phyloP scores from a whole-genome alignment of 1,139 yeast species.

The Blastobotrys raffinosifermentans region DNA sequence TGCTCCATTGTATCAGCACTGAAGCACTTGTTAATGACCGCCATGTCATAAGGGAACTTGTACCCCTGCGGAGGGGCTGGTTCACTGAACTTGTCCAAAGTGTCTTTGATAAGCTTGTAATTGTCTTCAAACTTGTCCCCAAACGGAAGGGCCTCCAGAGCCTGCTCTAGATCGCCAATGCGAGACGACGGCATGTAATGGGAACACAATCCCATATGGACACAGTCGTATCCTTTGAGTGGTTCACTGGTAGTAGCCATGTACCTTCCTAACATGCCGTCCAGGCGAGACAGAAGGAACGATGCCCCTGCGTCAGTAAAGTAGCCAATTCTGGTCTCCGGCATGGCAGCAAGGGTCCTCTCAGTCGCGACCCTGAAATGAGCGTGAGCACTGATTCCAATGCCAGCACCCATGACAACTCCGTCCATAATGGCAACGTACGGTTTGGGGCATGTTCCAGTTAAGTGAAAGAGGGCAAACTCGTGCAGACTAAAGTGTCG shows the following conservation, averaged over 20 bases:
- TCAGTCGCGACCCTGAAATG: constrained; percentile 6
- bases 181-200: constrained; percentile 4
- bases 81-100: background rate
- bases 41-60: background rate
- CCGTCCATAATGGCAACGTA: constrained; percentile 4
- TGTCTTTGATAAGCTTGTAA: background rate
- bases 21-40: background rate
- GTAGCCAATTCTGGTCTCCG: constrained; percentile 6
- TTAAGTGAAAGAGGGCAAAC: constrained; percentile 3
- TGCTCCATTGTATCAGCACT: background rate
- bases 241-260: constrained; percentile 3
- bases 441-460: constrained; percentile 3
- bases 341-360: constrained; percentile 6
- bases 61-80: background rate
- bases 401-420: constrained; percentile 5
- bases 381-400: constrained; percentile 4
- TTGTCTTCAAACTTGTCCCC: background rate
- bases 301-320: constrained; percentile 6
- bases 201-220: constrained; percentile 1
- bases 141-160: background rate
- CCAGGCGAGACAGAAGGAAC: constrained; percentile 3
- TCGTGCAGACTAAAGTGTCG: background rate
- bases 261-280: constrained; percentile 2
- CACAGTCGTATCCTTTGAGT: constrained; percentile 3
- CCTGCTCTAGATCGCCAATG: background rate